Evolutionary conservation across 2,329 filamentous ascomycete genomes (phyloP).

Genomic region (Clonostachys byssicola): DNA sequence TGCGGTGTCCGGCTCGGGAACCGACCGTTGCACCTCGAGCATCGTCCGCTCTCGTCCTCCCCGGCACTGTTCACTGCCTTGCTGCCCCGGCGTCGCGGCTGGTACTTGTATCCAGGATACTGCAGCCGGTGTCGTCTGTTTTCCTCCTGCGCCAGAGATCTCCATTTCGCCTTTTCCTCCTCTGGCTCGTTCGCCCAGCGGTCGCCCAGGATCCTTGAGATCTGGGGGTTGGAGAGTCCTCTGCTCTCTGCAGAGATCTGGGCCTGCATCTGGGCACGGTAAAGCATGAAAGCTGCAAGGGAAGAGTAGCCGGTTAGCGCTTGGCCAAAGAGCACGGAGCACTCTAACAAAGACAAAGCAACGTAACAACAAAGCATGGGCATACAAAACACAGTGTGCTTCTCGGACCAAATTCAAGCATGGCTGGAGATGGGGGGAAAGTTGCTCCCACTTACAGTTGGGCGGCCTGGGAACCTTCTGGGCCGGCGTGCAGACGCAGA

Average conservation of each 20-base stretch:
- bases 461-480: conserved; percentile 55
- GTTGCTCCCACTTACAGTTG: conserved; percentile 43
- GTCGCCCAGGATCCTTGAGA: conserved; percentile 94
- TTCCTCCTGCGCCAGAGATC: conserved; percentile 85
- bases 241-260: conserved; percentile 77
- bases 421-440: conserved; percentile 7
- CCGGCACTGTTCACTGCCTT: background rate
- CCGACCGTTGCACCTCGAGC: conserved; percentile 66
- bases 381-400: too few relatives aligned
- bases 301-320: too few relatives aligned
- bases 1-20: background rate
- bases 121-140: conserved; percentile 84
- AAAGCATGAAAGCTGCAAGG: conserved; percentile 85
- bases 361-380: too few relatives aligned
- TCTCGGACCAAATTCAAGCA: background rate
- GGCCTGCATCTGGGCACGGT: conserved; percentile 88
- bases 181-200: conserved; percentile 80
- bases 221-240: conserved; percentile 90
- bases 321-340: too few relatives aligned
- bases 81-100: conserved; percentile 59
- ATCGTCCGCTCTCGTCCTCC: conserved; percentile 51
- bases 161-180: conserved; percentile 81
- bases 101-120: conserved; percentile 93
- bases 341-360: too few relatives aligned
- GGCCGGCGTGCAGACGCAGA: conserved; percentile 52